A percentile compares a stretch with the other conserved stretches of the same genome.
Conservation (phyloP, 1,139 yeast genomes). For the Yamadazyma epiphylla region DNA sequence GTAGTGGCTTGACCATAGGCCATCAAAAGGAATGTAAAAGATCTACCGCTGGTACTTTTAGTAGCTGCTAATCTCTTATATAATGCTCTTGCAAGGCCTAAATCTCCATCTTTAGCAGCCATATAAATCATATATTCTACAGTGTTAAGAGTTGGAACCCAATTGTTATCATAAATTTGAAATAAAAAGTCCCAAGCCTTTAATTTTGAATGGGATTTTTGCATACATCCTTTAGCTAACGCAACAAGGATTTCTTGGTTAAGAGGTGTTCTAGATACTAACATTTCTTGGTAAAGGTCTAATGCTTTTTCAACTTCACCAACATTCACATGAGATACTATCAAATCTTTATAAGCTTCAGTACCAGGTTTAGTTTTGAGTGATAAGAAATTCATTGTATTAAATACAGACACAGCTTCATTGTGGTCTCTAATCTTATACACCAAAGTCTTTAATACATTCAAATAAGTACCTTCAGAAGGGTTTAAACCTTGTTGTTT, state of each 20-base stretch:
- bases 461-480: conserved; percentile 55
- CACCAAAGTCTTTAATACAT: conserved; percentile 64
- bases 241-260: conserved; percentile 54
- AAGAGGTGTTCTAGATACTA: conserved; percentile 20
- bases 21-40: conserved; percentile 53
- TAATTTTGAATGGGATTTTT: conserved; percentile 41
- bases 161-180: conserved; percentile 54
- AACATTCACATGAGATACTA: conserved; percentile 60
- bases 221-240: conserved; percentile 72
- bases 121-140: conserved; percentile 69
- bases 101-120: conserved; percentile 77
- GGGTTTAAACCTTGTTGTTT: conserved; percentile 48
- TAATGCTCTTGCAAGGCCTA: conserved; percentile 68
- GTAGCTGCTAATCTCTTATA: conserved; percentile 52
- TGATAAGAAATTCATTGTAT: conserved; percentile 79
- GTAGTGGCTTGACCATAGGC: conserved; percentile 46
- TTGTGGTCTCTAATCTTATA: conserved; percentile 47
- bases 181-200: conserved; percentile 79
- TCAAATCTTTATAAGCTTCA: conserved; percentile 65
- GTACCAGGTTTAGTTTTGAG: conserved; percentile 61
- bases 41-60: conserved; percentile 31
- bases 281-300: conserved; percentile 74
- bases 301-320: conserved; percentile 68
- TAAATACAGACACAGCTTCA: conserved; percentile 73
- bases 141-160: conserved; percentile 48